These are phyloP conservation scores for Fusarium brachygibbosum DNA, from an alignment of 2,329 filamentous ascomycete species.

Conservation along the genomic window DNA sequence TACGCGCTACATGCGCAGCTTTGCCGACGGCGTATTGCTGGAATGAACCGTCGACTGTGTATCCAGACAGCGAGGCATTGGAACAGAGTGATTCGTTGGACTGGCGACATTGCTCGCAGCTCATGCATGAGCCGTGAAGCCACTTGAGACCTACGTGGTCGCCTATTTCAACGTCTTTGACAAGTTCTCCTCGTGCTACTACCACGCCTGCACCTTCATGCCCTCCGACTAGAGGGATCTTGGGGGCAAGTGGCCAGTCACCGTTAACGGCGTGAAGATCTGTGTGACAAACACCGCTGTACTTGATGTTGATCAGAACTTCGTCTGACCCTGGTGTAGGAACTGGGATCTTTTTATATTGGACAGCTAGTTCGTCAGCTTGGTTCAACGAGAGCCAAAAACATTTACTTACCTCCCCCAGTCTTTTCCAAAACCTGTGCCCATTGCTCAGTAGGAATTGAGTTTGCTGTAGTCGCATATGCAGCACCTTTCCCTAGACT, in stretches of 20 bases:
- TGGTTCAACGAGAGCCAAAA: accelerated
- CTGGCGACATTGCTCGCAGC: slow-evolving; percentile 83
- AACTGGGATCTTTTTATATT: slow-evolving; percentile 84
- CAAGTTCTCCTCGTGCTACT: slow-evolving; percentile 80
- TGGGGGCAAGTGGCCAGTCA: slow-evolving; percentile 84
- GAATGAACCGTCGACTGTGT: slow-evolving; percentile 90
- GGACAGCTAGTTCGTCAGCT: slow-evolving; percentile 59
- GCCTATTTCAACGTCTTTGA: slow-evolving; percentile 81
- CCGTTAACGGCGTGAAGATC: slow-evolving; percentile 82
- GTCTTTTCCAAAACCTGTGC: slow-evolving; percentile 86
- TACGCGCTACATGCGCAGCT: slow-evolving; percentile 81
- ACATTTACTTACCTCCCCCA: slow-evolving; percentile 67
- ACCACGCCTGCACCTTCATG: slow-evolving; percentile 82
- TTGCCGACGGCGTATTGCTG: slow-evolving; percentile 90
- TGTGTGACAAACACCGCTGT: slow-evolving; percentile 89
- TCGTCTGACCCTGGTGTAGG: slow-evolving; percentile 84
- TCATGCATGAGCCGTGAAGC: slow-evolving; percentile 86
- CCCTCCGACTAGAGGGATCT: slow-evolving; percentile 85
- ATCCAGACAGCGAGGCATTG: slow-evolving; percentile 80
- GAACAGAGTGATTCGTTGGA: slow-evolving; percentile 85
- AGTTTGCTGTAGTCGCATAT: slow-evolving; percentile 40
- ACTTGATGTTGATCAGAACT: slow-evolving; percentile 89
- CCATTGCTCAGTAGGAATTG: slow-evolving; percentile 83
- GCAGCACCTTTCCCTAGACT: slow-evolving; percentile 33
- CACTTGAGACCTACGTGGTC: slow-evolving; percentile 90